Base-by-base conservation (phyloP, 202 grass and related monocot species). In the Bolboschoenoplectus hybrid region DNA sequence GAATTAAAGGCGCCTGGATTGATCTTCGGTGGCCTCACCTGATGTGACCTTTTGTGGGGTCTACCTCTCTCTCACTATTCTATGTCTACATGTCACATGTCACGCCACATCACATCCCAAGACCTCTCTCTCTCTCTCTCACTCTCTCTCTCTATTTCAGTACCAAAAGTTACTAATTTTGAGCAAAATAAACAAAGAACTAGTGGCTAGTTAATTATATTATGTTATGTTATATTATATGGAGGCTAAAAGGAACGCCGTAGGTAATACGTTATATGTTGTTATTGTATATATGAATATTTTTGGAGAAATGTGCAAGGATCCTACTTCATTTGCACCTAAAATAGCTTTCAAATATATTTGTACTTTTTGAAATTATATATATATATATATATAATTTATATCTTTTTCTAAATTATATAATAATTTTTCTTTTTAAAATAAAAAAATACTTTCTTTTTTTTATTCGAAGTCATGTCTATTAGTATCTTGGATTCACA, bases 31-130 rank as follows among this genome's bases (percentile, higher is more conserved):
- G 80, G 60, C 44, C 45, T 82, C 12, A 53, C 17, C 40, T 71
- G 66, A 71, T 84, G 46, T 84, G 81, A 84, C 32, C 47, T 69
- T 84, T 56, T 10, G 47, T 68, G 62, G 81, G 81, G 34, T 58
- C 47, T 67, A 83, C 44, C 8, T 32, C 6, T 13, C 45, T 41
- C 3, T 43, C 9, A 63, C 77, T 17, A 39, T 4, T 43, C 38
- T 43, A 39, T 44, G 2, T 7, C 9, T 17, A 35, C 8, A 19
- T 60, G 56, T 58, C 56, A n/a, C 17, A 14, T n/a, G 32, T 34
- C 47, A 32, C 13, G 47, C 26, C 73, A 53, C 73, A 76, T 76
- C 73, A n/a, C n/a, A n/a, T n/a, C n/a, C 73, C 49, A 56, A 55
- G 49, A 77, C n/a, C n/a, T n/a, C n/a, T n/a, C n/a, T n/a, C n/a